These are phyloP conservation scores for Trichophyton mentagrophytes DNA, from an alignment of 2,329 filamentous ascomycete species.

Conservation along the genomic window DNA sequence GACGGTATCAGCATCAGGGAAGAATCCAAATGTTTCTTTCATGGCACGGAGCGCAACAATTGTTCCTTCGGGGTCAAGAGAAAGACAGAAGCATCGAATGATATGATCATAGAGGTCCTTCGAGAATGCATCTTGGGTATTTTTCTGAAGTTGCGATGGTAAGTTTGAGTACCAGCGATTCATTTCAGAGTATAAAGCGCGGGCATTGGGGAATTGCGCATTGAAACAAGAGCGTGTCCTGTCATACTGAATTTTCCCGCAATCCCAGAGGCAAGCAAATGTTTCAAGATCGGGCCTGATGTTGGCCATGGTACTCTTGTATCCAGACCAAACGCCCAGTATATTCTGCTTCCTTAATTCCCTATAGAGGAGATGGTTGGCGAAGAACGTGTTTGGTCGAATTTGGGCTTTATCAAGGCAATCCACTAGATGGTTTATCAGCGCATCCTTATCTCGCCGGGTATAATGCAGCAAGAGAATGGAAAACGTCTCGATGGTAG, in stretches of 20 bases:
- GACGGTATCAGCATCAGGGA: constrained; percentile 36
- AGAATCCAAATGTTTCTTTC: constrained; percentile 31
- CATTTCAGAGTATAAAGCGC: constrained; percentile 38
- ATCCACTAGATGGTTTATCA: constrained; percentile 48
- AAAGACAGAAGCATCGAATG: constrained; percentile 39
- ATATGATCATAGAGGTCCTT: constrained; percentile 41
- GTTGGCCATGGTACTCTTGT: constrained; percentile 40
- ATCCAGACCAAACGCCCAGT: constrained; percentile 44
- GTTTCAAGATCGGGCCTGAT: constrained; percentile 55
- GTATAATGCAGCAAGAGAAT: constrained; percentile 62
- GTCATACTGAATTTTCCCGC: constrained; percentile 37
- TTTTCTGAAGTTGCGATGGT: constrained; percentile 19
- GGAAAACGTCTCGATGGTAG: constrained; percentile 65
- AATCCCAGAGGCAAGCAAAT: constrained; percentile 54
- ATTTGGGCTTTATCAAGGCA: constrained; percentile 53
- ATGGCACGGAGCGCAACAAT: constrained; percentile 39
- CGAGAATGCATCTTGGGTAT: constrained; percentile 29
- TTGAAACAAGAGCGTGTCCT: constrained; percentile 36
- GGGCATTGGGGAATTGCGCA: constrained; percentile 33
- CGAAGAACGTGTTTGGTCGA: constrained; percentile 56
- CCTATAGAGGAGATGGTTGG: constrained; percentile 64
- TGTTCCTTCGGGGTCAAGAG: constrained; percentile 37
- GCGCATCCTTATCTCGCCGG: constrained; percentile 44
- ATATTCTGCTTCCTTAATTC: constrained; percentile 49
- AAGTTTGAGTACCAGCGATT: constrained; percentile 32